Percentiles rank a stretch among this genome's conserved stretches.
These are phyloP conservation scores for Paraglomus occultum DNA, from an alignment of 192 early-diverging fungal species.

Conservation along the genomic window DNA sequence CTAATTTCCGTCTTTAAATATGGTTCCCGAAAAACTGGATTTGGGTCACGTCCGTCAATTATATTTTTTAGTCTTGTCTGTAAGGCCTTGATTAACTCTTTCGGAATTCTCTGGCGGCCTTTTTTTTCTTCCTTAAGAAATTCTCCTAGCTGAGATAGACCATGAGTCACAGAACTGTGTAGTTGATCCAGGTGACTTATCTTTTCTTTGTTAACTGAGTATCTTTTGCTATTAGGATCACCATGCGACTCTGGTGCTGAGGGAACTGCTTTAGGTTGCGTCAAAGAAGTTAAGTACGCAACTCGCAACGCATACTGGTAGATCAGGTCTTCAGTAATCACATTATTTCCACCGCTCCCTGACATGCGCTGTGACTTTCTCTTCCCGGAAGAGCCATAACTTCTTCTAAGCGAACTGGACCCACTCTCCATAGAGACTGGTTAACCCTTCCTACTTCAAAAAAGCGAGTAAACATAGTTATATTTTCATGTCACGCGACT, in stretches of 20 bases:
- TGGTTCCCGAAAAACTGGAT: constrained; percentile 46
- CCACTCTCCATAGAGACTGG: no score
- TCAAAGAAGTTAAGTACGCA: constrained; percentile 21
- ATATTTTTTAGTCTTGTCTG: constrained; percentile 45
- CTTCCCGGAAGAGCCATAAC: no score
- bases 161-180: not conserved
- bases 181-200: not conserved
- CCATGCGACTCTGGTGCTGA: not conserved
- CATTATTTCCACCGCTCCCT: no score
- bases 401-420: no score
- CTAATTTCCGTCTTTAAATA: constrained; percentile 39
- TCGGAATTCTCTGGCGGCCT: constrained; percentile 39
- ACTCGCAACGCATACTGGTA: constrained; percentile 23
- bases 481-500: no score
- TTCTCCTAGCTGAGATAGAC: not conserved
- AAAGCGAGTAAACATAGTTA: no score
- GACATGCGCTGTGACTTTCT: no score
- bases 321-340: constrained; percentile 12
- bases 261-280: not conserved
- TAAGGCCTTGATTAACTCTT: constrained; percentile 45
- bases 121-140: constrained; percentile 25
- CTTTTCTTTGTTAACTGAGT: not conserved
- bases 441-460: no score
- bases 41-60: constrained; percentile 42
- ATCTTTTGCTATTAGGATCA: not conserved